phyloP scores from a whole-genome alignment of 2,329 filamentous ascomycete genomes.

The Domatiomyces globalis region DNA sequence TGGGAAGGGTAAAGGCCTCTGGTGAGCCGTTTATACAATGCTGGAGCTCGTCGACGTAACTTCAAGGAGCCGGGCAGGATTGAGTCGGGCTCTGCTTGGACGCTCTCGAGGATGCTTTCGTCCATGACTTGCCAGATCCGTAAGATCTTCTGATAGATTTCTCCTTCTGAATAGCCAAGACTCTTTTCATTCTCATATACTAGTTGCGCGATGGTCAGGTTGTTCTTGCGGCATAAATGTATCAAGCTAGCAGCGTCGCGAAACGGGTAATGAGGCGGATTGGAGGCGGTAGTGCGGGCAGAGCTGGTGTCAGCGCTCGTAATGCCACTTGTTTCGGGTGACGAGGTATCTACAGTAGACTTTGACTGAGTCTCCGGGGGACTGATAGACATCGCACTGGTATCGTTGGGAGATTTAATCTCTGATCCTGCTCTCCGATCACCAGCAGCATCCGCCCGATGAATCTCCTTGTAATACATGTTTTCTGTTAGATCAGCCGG shows the following conservation, averaged over 20 bases:
- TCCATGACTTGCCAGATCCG: slow-evolving; percentile 14
- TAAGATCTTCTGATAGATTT: slow-evolving; percentile 12
- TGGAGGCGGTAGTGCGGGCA: not conserved
- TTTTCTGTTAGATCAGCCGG: slow-evolving; percentile 9
- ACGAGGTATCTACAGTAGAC: not conserved
- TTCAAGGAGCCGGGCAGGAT: slow-evolving; percentile 11
- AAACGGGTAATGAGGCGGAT: slow-evolving; percentile 6
- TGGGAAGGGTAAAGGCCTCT: slow-evolving; percentile 12
- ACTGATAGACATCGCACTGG: not conserved
- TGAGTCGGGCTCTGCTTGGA: slow-evolving; percentile 10
- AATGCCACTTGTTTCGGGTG: not conserved
- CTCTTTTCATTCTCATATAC: slow-evolving; percentile 15
- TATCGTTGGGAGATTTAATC: not conserved
- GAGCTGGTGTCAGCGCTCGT: slow-evolving; percentile 1
- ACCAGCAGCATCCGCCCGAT: slow-evolving; percentile 4
- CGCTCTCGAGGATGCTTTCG: slow-evolving; percentile 12
- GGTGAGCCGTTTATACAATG: slow-evolving; percentile 11
- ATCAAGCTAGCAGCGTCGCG: slow-evolving; percentile 9
- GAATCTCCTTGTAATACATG: slow-evolving; percentile 11
- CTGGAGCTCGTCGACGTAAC: slow-evolving; percentile 11
- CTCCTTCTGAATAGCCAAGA: slow-evolving; percentile 7
- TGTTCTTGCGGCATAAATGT: slow-evolving; percentile 10
- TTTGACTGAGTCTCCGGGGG: not conserved
- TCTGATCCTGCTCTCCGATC: slow-evolving; percentile 4
- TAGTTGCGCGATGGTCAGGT: slow-evolving; percentile 14